Conservation (phyloP, 2,329 filamentous ascomycete species). For the Diplodia scrobiculata region DNA sequence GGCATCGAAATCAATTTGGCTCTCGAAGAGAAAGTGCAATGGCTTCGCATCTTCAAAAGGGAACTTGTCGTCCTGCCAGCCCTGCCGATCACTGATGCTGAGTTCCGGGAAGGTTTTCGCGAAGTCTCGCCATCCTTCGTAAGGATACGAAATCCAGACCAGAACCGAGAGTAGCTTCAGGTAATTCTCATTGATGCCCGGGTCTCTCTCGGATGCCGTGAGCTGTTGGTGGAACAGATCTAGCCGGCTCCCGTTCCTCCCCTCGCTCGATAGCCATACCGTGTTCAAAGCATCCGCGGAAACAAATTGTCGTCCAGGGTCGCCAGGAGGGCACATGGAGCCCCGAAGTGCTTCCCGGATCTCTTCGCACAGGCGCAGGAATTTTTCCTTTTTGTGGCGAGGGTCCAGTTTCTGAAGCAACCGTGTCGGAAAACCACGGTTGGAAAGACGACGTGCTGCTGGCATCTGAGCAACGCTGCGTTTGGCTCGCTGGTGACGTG, state of each 20-base stretch:
- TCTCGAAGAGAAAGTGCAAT: not conserved
- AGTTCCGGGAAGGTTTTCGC: not conserved
- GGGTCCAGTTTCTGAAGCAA: too few species aligned
- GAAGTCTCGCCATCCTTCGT: not conserved
- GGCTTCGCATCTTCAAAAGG: not conserved
- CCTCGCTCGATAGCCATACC: not conserved
- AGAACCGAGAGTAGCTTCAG: not conserved
- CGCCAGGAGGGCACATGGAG: not conserved
- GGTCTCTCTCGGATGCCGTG: not conserved
- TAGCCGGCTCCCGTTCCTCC: not conserved
- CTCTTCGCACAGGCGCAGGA: not conserved
- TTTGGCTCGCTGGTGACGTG: too few species aligned
- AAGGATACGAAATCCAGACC: not conserved
- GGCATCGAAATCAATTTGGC: not conserved
- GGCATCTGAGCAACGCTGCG: too few species aligned
- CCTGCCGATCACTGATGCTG: not conserved
- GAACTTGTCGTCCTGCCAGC: conserved; percentile 1
- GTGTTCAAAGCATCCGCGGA: not conserved
- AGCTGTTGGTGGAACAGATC: not conserved
- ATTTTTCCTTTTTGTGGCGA: conserved; percentile 1
- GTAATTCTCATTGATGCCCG: not conserved
- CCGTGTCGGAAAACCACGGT: too few species aligned
- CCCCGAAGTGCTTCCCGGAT: not conserved
- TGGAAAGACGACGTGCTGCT: not conserved
- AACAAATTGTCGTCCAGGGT: not conserved